These are phyloP conservation scores for Alternaria tenuissima DNA, from an alignment of 2,329 filamentous ascomycete species.

Conservation along the genomic window DNA sequence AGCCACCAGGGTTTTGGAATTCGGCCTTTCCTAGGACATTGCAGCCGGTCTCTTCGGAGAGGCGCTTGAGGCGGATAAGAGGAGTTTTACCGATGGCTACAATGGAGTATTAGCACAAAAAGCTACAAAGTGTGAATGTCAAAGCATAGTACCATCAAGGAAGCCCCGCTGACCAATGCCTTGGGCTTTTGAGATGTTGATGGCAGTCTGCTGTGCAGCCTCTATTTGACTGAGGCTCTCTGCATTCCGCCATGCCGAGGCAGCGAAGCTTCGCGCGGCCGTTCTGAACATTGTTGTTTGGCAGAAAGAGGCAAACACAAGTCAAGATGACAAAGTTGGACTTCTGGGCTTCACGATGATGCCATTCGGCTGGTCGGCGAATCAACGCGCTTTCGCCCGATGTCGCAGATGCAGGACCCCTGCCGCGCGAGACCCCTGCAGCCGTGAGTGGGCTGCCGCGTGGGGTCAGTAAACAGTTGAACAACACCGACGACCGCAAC, in stretches of 20 bases:
- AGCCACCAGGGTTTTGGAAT: constrained; percentile 97
- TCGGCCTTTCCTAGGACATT: constrained; percentile 96
- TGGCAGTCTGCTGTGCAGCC: constrained; percentile 65
- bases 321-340: constrained; percentile 4
- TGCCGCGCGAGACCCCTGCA: constrained; percentile 15
- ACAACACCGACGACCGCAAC: constrained; percentile 19
- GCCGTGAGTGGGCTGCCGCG: constrained; percentile 12
- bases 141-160: constrained; percentile 73
- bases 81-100: constrained; percentile 97
- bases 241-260: constrained; percentile 65
- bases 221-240: constrained; percentile 58
- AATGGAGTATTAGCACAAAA: constrained; percentile 7
- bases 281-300: constrained; percentile 70
- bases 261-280: constrained; percentile 72
- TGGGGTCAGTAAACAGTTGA: constrained; percentile 16
- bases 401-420: constrained; percentile 32
- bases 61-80: constrained; percentile 84
- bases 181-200: constrained; percentile 81
- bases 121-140: not conserved
- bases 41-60: constrained; percentile 92
- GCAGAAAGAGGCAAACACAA: constrained; percentile 2
- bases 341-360: constrained; percentile 17
- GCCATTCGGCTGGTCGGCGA: constrained; percentile 26
- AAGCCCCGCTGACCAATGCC: constrained; percentile 77
- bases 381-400: constrained; percentile 30